Percentiles rank a stretch among this genome's conserved stretches.
Evolutionary conservation across 257 asterid species (phyloP).

Genomic region (Ocimum tenuiflorum): DNA sequence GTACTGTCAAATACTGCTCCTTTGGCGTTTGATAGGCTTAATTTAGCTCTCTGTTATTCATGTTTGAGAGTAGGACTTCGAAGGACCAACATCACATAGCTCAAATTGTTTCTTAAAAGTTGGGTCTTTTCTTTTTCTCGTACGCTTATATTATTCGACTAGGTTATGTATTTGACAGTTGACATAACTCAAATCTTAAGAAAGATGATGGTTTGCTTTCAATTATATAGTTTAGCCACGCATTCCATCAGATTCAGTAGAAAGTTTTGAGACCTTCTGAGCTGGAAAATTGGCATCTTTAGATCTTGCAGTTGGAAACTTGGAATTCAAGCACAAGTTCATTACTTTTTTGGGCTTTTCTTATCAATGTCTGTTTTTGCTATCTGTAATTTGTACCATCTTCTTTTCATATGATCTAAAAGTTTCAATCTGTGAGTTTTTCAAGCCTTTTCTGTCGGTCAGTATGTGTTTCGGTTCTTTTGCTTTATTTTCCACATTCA

Average conservation of each 20-base stretch:
- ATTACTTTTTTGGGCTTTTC: background rate
- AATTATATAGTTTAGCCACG: background rate
- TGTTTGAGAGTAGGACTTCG: background rate
- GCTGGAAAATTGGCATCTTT: background rate
- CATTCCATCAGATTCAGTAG: background rate
- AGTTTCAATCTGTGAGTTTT: background rate
- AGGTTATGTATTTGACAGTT: background rate
- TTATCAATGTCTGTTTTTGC: background rate
- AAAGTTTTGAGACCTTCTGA: background rate
- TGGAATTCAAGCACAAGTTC: background rate
- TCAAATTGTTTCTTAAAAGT: background rate
- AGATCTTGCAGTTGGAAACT: background rate
- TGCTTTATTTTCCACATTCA: background rate
- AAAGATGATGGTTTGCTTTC: background rate
- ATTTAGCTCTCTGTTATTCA: background rate
- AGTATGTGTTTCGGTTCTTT: background rate
- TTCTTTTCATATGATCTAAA: background rate
- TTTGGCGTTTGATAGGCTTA: background rate
- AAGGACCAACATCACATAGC: background rate
- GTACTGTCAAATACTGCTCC: background rate
- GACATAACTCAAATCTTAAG: background rate
- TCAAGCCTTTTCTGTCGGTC: background rate
- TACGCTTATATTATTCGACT: too few relatives aligned
- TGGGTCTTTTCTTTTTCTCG: too few relatives aligned
- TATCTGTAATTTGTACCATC: background rate